Conservation (phyloP, 2,329 filamentous ascomycete species). For the Claviceps spartinae region DNA sequence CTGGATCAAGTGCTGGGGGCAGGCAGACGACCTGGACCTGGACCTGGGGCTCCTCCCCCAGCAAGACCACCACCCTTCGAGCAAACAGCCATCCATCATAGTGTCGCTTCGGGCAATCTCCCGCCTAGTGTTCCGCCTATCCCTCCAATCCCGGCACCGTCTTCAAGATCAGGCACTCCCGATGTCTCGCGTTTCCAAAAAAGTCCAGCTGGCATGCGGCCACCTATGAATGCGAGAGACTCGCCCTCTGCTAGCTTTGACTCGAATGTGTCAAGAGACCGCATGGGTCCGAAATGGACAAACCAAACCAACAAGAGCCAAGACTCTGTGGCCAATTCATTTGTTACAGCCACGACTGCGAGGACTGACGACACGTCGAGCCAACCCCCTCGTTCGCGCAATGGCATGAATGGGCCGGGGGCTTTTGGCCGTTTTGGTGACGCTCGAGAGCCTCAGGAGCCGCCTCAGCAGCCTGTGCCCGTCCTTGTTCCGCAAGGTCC, state of each 20-base stretch:
- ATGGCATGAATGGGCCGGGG: slow-evolving; percentile 29
- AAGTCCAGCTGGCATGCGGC: slow-evolving; percentile 16
- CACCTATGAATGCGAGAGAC: slow-evolving; percentile 25
- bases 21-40: slow-evolving; percentile 25
- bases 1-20: slow-evolving; percentile 59
- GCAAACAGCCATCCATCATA: slow-evolving; percentile 11
- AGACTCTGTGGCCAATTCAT: slow-evolving; percentile 39
- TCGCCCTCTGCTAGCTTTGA: slow-evolving; percentile 41
- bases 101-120: slow-evolving; percentile 8
- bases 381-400: slow-evolving; percentile 38
- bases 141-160: slow-evolving; percentile 8
- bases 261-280: slow-evolving; percentile 27
- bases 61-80: slow-evolving; percentile 16
- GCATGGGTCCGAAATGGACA: slow-evolving; percentile 30
- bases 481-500: background rate
- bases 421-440: slow-evolving; percentile 24
- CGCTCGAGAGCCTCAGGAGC: slow-evolving; percentile 9
- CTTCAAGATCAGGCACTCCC: slow-evolving; percentile 9
- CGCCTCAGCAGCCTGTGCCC: slow-evolving; percentile 7
- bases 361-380: slow-evolving; percentile 39
- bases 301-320: slow-evolving; percentile 41
- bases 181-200: slow-evolving; percentile 17
- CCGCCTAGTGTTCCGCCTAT: slow-evolving; percentile 6
- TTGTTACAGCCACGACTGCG: slow-evolving; percentile 15
- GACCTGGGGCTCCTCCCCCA: slow-evolving; percentile 11